Percentiles rank a stretch among this genome's conserved stretches.
Conservation (phyloP, 257 asterid species). For the Rauvolfia tetraphylla region DNA sequence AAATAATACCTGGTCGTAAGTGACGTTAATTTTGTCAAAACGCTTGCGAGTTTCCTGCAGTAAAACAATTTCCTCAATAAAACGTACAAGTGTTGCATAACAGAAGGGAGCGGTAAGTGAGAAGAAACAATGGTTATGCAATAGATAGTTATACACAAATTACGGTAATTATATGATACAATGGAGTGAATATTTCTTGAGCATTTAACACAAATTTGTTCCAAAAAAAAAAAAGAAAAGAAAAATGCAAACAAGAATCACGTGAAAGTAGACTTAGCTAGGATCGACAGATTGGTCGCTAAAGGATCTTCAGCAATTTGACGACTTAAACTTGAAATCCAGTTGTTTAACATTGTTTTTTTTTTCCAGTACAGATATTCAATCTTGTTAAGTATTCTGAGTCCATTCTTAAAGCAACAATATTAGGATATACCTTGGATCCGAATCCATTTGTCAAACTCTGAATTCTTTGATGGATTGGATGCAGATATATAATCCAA, state of each 20-base stretch:
- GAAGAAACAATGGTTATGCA: neutral
- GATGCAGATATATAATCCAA: no score
- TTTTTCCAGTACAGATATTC: no score
- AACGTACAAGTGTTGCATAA: neutral
- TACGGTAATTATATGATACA: neutral
- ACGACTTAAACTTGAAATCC: neutral
- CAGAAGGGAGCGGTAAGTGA: neutral
- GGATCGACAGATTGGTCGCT: neutral
- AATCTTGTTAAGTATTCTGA: no score
- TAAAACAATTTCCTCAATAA: constrained; percentile 20
- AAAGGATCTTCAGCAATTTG: neutral
- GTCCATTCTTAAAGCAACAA: no score
- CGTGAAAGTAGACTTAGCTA: neutral
- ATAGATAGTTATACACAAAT: neutral
- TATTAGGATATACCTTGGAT: no score
- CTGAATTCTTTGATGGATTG: no score
- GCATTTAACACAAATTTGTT: neutral
- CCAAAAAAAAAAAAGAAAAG: neutral
- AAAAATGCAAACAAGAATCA: neutral
- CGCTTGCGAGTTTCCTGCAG: constrained; percentile 97
- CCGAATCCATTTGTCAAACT: no score
- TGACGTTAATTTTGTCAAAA: constrained; percentile 84
- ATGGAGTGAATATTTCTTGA: neutral
- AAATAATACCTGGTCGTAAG: constrained; percentile 76
- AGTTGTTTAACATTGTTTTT: neutral